Evolutionary conservation across 495 filamentous ascomycete genomes (phyloP).

Genomic region (Penicillium ucsense): DNA sequence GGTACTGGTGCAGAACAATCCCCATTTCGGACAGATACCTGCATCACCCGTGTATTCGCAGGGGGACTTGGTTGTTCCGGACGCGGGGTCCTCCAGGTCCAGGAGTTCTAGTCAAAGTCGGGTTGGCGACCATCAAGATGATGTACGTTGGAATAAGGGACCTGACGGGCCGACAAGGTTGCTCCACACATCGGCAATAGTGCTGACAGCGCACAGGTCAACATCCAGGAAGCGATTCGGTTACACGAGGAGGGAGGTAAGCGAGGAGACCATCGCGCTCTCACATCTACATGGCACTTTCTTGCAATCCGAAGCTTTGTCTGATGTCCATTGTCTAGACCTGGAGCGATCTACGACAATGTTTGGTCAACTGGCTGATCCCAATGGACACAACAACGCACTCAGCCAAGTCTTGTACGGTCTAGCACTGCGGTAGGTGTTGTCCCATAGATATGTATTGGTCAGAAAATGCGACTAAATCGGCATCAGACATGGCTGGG

Average conservation of each 20-base stretch:
- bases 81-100: conserved; percentile 10
- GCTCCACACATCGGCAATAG: background rate
- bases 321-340: conserved; percentile 14
- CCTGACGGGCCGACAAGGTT: background rate
- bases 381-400: conserved; percentile 77
- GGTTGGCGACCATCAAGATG: conserved; percentile 30
- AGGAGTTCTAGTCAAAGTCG: conserved; percentile 26
- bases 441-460: background rate
- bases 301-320: too few species aligned
- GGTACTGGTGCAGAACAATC: conserved; percentile 63
- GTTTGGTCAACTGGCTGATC: conserved; percentile 83
- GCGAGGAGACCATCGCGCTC: conserved; percentile 2
- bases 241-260: conserved; percentile 77
- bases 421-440: conserved; percentile 70
- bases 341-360: conserved; percentile 69
- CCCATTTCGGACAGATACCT: conserved; percentile 22
- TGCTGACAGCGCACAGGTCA: conserved; percentile 39
- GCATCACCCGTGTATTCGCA: conserved; percentile 9
- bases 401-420: conserved; percentile 95
- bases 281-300: too few species aligned
- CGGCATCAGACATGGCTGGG: conserved; percentile 78
- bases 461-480: background rate
- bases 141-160: conserved; percentile 23
- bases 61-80: conserved; percentile 8
- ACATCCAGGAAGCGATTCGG: conserved; percentile 92